phyloP scores from a whole-genome alignment of 257 asterid species.

The Avicennia marina region DNA sequence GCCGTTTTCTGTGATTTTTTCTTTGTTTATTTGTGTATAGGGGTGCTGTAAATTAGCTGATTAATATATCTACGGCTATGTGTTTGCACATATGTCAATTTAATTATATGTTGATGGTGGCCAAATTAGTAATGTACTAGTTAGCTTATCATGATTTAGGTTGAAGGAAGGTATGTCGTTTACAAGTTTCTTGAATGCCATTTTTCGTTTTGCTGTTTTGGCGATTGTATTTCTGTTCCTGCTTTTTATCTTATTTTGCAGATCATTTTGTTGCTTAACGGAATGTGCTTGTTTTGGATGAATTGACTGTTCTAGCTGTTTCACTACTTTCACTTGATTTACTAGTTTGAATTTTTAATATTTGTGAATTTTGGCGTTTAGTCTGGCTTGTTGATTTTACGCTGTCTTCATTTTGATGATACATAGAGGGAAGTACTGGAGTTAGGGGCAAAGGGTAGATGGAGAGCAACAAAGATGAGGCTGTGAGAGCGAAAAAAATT shows the following conservation, averaged over 20 bases:
- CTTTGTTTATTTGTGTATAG: constrained; percentile 10
- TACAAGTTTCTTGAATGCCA: not conserved
- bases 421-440: constrained; percentile 27
- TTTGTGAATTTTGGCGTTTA: no score
- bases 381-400: constrained; percentile 11
- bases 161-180: not conserved
- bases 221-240: not conserved
- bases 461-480: constrained; percentile 87
- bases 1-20: no score
- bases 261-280: not conserved
- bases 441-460: constrained; percentile 33
- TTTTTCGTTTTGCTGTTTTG: not conserved
- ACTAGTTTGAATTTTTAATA: no score
- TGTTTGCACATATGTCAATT: constrained; percentile 1
- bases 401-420: constrained; percentile 6
- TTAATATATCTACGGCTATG: not conserved
- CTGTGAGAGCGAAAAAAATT: constrained; percentile 67
- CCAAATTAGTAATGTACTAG: no score
- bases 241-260: not conserved
- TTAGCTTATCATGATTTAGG: no score
- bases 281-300: constrained; percentile 8
- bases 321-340: no score
- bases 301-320: constrained; percentile 1
- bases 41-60: constrained; percentile 3
- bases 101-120: no score